Evolutionary conservation across 148 eudicot species (phyloP).

Genomic region (Bassia scoparia): DNA sequence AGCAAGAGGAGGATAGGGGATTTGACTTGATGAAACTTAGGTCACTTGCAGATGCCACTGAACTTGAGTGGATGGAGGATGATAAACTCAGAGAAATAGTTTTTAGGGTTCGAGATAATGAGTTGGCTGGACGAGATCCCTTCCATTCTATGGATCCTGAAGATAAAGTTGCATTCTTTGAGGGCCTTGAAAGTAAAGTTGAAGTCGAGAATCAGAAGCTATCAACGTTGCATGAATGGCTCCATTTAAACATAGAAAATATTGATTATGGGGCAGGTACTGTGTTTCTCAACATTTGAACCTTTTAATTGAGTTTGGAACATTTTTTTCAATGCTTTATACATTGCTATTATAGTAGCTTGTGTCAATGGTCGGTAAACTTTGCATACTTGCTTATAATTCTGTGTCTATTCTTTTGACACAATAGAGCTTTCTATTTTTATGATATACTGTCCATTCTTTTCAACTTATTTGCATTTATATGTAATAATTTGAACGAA

Average conservation of each 20-base stretch:
- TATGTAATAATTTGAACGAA: too few relatives aligned
- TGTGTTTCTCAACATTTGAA: constrained; percentile 5
- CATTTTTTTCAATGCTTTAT: background rate
- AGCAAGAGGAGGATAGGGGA: constrained; percentile 33
- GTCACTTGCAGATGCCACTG: constrained; percentile 38
- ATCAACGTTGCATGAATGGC: constrained; percentile 58
- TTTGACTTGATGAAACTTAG: constrained; percentile 35
- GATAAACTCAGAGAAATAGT: constrained; percentile 81
- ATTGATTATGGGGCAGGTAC: constrained; percentile 97
- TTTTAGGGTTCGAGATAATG: constrained; percentile 85
- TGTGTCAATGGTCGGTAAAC: background rate
- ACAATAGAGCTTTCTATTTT: too few relatives aligned
- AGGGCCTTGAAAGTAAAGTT: constrained; percentile 78
- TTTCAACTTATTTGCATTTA: too few relatives aligned
- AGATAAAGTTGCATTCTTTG: constrained; percentile 61
- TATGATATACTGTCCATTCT: background rate
- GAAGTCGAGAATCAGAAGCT: constrained; percentile 62
- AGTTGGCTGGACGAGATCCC: constrained; percentile 77
- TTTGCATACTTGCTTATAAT: background rate
- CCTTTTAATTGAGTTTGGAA: background rate
- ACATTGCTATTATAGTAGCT: background rate
- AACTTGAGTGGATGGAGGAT: constrained; percentile 93
- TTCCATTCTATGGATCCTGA: constrained; percentile 72
- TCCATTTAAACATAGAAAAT: constrained; percentile 89
- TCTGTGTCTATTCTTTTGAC: too few relatives aligned